Evolutionary conservation across 192 early-diverging fungal species (phyloP), one percentile per base, ranked within the genome.

Genomic region (Coemansia sp.): DNA sequence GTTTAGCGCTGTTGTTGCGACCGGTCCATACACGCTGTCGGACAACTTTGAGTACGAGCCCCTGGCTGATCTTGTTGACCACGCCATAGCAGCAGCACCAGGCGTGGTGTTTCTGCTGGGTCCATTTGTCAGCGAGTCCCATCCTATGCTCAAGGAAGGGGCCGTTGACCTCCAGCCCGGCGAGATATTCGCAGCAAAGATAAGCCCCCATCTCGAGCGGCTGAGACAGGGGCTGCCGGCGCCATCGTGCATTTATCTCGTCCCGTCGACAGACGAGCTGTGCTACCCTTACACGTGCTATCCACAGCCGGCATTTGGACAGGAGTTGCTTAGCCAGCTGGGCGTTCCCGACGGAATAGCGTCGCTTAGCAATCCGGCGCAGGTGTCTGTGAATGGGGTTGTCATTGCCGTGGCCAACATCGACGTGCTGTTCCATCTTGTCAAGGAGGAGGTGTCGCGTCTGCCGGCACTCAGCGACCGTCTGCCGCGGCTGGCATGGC

Each of bases 11-110:
- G 61, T 94, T 2, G 76, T 92, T 12, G 91, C 94, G 6, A 78
- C 90, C 2, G 97, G 97, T 0, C 97, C 97, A 12, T 99, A 88
- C 73, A 95, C 94, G 8, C 71, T 96, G 34, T 86, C 87, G 8
- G 90, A 91, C 57, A 90, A 89, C 66, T 83, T 96, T 12, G 76
- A 87, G 12, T 99, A 90, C 65, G 90, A 95, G 64, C 92, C 95
- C 6, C 85, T 98, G 65, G 77, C 86, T 17, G 95, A 90, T 17
- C 77, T 99, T n/a, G 73, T 91, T n/a, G 73, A 85, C 0, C 79
- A 86, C 6, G 81, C 91, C 15, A 60, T 81, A 48, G 67, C 64
- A 4, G 89, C 93, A 6, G 65, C 76, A 39, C 96, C 97, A 1
- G 90, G 97, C 74, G 86, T 92, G 11, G 84, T 99, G 8, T 71